These are phyloP conservation scores for Alternaria gansuensis DNA, from an alignment of 2,329 filamentous ascomycete species.

Conservation along the genomic window DNA sequence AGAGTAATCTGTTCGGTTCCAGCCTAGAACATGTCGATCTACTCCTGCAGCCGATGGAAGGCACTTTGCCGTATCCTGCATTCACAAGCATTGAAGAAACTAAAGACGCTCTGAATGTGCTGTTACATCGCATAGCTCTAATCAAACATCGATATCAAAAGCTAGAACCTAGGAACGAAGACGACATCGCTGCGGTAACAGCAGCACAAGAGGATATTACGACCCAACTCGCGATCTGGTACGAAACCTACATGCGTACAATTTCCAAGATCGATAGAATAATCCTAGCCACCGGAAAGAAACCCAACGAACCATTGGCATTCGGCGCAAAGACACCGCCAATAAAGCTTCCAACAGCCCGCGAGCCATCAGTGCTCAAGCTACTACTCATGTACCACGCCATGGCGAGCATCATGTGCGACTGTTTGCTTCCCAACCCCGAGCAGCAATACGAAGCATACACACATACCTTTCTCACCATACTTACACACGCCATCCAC, in stretches of 20 bases:
- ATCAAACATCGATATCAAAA: slow-evolving; percentile 4
- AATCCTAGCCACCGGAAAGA: neutral
- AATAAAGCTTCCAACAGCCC: neutral
- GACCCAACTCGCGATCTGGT: slow-evolving; percentile 3
- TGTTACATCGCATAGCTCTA: slow-evolving; percentile 16
- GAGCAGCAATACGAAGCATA: slow-evolving; percentile 36
- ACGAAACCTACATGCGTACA: slow-evolving; percentile 6
- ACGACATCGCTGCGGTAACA: neutral
- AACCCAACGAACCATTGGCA: neutral
- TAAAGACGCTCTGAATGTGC: slow-evolving; percentile 18
- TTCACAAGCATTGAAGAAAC: slow-evolving; percentile 19
- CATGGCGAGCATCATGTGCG: slow-evolving; percentile 33
- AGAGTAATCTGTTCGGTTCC: slow-evolving; percentile 29
- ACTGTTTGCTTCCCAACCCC: slow-evolving; percentile 8
- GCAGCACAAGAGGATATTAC: neutral
- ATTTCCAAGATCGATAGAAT: neutral
- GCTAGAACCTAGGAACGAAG: neutral
- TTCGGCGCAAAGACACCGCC: slow-evolving; percentile 3
- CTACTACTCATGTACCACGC: slow-evolving; percentile 30
- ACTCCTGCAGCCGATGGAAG: slow-evolving; percentile 2
- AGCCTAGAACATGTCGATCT: slow-evolving; percentile 1
- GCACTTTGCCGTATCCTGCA: neutral
- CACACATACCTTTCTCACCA: slow-evolving; percentile 20
- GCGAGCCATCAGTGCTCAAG: slow-evolving; percentile 9
- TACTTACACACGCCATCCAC: slow-evolving; percentile 21